phyloP scores from a whole-genome alignment of 352 stramenopile genomes.

The Blastocystis sp. region DNA sequence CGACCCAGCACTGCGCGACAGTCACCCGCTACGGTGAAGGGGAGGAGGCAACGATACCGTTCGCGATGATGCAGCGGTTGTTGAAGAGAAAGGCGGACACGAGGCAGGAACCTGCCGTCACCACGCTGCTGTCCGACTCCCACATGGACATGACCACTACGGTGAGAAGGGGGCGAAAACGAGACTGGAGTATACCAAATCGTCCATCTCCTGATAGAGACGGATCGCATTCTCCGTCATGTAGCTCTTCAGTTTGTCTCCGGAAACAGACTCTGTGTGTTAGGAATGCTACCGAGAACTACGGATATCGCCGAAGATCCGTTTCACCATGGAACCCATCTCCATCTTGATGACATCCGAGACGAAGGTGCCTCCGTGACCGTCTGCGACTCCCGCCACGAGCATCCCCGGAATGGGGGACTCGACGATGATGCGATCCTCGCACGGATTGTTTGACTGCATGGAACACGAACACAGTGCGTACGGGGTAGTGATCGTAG shows the following conservation, averaged over 20 bases:
- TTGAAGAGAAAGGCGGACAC: not conserved
- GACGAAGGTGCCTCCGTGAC: conserved; percentile 34
- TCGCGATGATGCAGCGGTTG: not conserved
- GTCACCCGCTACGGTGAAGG: not conserved
- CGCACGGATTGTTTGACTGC: conserved; percentile 45
- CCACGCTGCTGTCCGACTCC: not conserved
- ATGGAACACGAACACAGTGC: not conserved
- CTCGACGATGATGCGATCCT: conserved; percentile 38
- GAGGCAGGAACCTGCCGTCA: conserved; percentile 3
- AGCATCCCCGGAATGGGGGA: not conserved
- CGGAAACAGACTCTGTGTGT: not conserved
- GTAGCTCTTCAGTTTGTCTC: not conserved
- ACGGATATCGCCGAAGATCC: conserved; percentile 15
- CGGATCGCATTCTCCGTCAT: not conserved
- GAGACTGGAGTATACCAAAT: conserved; percentile 5
- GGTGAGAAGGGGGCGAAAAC: not conserved
- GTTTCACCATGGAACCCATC: conserved; percentile 4
- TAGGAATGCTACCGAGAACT: not conserved
- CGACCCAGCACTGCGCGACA: conserved; percentile 12
- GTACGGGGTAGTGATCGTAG: conserved; percentile 37
- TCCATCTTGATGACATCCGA: conserved; percentile 50
- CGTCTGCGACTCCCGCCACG: not conserved
- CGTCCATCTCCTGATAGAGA: conserved; percentile 25
- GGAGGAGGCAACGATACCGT: not conserved
- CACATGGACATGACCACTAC: conserved; percentile 46